A percentile compares a stretch with the other conserved stretches of the same genome.
These are phyloP conservation scores for Colletotrichum lindemuthianum DNA, from an alignment of 2,329 filamentous ascomycete species.

Conservation along the genomic window DNA sequence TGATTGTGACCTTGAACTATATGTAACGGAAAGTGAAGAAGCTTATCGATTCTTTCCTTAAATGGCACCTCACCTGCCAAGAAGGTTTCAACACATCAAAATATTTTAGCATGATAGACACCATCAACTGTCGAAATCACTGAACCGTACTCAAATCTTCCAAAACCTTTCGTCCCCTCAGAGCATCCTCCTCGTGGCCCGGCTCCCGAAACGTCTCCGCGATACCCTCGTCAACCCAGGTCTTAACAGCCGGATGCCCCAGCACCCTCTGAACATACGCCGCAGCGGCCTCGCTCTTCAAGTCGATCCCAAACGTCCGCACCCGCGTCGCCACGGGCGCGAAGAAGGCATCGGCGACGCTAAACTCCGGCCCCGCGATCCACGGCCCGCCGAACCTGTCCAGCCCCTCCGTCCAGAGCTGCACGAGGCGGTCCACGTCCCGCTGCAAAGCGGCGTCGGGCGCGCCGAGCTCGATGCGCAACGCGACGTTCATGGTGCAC, in stretches of 20 bases:
- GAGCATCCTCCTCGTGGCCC: conserved; percentile 15
- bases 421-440: conserved; percentile 49
- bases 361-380: conserved; percentile 50
- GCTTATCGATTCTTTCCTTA: too few species aligned
- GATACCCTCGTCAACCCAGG: conserved; percentile 51
- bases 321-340: conserved; percentile 52
- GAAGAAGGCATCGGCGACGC: conserved; percentile 53
- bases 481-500: conserved; percentile 54
- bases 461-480: conserved; percentile 47
- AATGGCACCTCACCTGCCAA: too few species aligned
- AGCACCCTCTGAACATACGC: conserved; percentile 49
- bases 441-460: conserved; percentile 43
- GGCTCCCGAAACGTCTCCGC: conserved; percentile 49
- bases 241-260: conserved; percentile 47
- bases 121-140: not conserved
- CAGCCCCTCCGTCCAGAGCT: conserved; percentile 51
- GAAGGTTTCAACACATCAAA: too few species aligned
- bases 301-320: conserved; percentile 49
- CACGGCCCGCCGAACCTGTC: conserved; percentile 53
- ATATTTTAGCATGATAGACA: too few species aligned
- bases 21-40: too few species aligned
- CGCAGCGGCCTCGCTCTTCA: conserved; percentile 41
- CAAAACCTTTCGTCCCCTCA: conserved; percentile 19
- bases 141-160: conserved; percentile 18
- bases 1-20: too few species aligned